These are phyloP conservation scores for Gossypium sturtianum DNA, from an alignment of 345 rosid genomes.

Conservation along the genomic window DNA sequence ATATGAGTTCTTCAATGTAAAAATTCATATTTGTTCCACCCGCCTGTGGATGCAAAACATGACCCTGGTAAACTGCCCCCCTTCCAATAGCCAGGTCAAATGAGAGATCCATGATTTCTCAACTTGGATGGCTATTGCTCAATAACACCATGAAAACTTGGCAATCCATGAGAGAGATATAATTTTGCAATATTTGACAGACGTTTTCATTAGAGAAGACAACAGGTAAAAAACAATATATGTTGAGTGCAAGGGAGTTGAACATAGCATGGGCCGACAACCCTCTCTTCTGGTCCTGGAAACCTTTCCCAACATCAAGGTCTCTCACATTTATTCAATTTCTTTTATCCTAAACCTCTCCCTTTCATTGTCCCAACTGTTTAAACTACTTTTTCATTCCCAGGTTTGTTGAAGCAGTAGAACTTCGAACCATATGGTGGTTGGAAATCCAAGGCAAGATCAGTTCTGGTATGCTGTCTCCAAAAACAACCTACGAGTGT, in stretches of 20 bases:
- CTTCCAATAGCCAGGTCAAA: background rate
- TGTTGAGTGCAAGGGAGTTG: conserved; percentile 31
- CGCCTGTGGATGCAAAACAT: conserved; percentile 19
- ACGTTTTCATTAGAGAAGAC: conserved; percentile 20
- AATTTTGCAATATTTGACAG: background rate
- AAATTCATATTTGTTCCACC: conserved; percentile 28
- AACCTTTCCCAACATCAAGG: conserved; percentile 25
- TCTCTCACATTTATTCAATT: background rate
- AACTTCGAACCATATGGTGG: conserved; percentile 40
- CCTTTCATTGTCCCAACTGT: background rate
- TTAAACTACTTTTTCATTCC: background rate
- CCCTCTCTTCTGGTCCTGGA: conserved; percentile 44
- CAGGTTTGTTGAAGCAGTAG: conserved; percentile 38
- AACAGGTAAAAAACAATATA: conserved; percentile 21
- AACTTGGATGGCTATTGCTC: background rate
- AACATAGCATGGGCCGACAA: conserved; percentile 29
- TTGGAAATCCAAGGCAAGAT: conserved; percentile 37
- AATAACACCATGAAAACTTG: too few relatives aligned
- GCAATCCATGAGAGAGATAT: background rate
- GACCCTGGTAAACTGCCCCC: conserved; percentile 4
- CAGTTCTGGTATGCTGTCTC: conserved; percentile 26
- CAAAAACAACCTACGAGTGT: conserved; percentile 32
- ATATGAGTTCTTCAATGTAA: conserved; percentile 19
- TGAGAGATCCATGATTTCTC: background rate
- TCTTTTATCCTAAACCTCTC: background rate